Conservation (phyloP, 23 red algal genomes). For the Chondrus crispus region DNA sequence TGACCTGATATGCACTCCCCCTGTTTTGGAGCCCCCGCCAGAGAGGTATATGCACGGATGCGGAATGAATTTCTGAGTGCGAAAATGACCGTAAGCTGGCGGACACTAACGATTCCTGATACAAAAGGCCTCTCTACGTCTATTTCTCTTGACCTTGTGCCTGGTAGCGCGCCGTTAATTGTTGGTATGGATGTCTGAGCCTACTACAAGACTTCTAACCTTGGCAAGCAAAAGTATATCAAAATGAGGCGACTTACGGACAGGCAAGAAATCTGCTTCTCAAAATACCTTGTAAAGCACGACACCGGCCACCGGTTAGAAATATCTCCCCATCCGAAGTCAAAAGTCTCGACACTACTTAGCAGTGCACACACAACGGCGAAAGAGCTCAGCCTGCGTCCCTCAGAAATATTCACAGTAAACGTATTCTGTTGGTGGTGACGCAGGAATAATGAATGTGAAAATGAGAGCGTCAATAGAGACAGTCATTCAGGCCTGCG, state of each 20-base stretch:
- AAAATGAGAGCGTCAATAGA: neutral
- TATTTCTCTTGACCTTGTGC: neutral
- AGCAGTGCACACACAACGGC: no score
- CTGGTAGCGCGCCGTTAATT: neutral
- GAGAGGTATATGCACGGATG: neutral
- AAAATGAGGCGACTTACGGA: neutral
- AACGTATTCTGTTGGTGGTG: neutral
- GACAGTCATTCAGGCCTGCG: neutral
- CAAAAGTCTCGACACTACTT: neutral
- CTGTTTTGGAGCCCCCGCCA: neutral
- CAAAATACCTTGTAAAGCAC: neutral
- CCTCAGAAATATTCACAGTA: neutral
- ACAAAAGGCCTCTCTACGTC: neutral
- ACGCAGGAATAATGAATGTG: neutral
- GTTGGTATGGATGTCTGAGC: constrained; percentile 5
- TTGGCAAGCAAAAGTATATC: neutral
- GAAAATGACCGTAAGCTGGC: neutral
- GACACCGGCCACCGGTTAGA: neutral
- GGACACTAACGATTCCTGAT: constrained; percentile 8
- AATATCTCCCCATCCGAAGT: neutral
- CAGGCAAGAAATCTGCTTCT: neutral
- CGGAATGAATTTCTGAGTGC: neutral
- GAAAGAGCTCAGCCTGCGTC: neutral
- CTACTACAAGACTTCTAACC: neutral
- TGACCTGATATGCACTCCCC: neutral